Evolutionary conservation across 495 filamentous ascomycete species (phyloP).

Genomic region (Aspergillus carlsbadensis): DNA sequence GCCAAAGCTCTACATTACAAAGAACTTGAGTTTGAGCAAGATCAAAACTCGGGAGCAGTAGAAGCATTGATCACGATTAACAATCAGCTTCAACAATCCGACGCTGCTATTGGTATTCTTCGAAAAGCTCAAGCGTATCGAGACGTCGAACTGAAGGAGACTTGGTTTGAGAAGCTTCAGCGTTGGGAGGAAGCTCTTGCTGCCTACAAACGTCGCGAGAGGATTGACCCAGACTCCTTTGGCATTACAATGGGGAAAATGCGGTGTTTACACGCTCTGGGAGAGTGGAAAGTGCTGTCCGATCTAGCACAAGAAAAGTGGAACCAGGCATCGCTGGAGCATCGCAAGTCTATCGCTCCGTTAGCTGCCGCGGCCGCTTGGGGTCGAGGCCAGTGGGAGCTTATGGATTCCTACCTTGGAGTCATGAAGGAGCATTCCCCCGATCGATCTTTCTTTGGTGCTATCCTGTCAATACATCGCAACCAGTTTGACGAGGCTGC

Average conservation of each 20-base stretch:
- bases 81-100: constrained; percentile 95
- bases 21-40: constrained; percentile 95
- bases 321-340: constrained; percentile 78
- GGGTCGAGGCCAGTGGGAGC: constrained; percentile 93
- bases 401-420: constrained; percentile 93
- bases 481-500: constrained; percentile 91
- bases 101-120: constrained; percentile 95
- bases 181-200: constrained; percentile 97
- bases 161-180: constrained; percentile 97
- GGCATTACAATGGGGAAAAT: constrained; percentile 99
- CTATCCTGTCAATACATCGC: constrained; percentile 87
- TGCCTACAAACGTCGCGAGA: constrained; percentile 80
- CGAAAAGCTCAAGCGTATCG: constrained; percentile 91
- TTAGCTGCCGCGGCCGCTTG: constrained; percentile 96
- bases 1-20: constrained; percentile 99
- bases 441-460: constrained; percentile 95
- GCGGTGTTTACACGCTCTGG: constrained; percentile 94
- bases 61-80: constrained; percentile 98
- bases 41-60: constrained; percentile 92
- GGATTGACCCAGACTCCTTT: constrained; percentile 69
- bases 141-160: constrained; percentile 92
- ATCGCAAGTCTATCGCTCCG: constrained; percentile 84
- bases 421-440: constrained; percentile 93
- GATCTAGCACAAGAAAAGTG: constrained; percentile 88
- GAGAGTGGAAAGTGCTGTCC: constrained; percentile 93